A percentile compares a stretch with the other conserved stretches of the same genome.
Conservation (phyloP, 768 basidiomycete species). For the Xerocomellus intermedius region DNA sequence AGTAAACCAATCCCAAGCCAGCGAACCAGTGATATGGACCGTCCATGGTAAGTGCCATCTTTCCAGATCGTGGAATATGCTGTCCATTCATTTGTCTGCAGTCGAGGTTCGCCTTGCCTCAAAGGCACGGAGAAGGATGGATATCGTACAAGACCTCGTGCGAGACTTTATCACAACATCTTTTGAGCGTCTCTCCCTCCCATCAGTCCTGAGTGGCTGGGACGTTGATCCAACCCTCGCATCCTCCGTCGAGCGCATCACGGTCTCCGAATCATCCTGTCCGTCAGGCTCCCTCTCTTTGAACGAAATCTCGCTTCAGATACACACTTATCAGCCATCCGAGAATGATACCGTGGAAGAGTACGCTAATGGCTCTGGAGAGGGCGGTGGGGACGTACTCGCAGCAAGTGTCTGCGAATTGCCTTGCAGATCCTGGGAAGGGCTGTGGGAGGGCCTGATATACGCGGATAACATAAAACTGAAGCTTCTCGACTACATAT, state of each 20-base stretch:
- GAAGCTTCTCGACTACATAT: slow-evolving; percentile 89
- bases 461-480: slow-evolving; percentile 83
- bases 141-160: slow-evolving; percentile 68
- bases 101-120: slow-evolving; percentile 82
- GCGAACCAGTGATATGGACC: slow-evolving; percentile 47
- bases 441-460: slow-evolving; percentile 90
- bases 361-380: slow-evolving; percentile 58
- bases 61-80: not conserved
- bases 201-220: slow-evolving; percentile 78
- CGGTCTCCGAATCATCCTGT: slow-evolving; percentile 67
- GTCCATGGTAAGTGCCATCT: slow-evolving; percentile 54
- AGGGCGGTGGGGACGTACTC: slow-evolving; percentile 66
- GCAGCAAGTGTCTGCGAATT: slow-evolving; percentile 90
- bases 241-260: slow-evolving; percentile 73
- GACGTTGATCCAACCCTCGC: slow-evolving; percentile 68
- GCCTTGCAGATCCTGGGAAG: slow-evolving; percentile 81
- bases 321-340: slow-evolving; percentile 86
- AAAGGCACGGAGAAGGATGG: slow-evolving; percentile 69
- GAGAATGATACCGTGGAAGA: slow-evolving; percentile 71
- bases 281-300: slow-evolving; percentile 53
- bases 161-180: slow-evolving; percentile 52
- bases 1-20: not conserved
- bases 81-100: slow-evolving; percentile 28
- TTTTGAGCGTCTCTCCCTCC: slow-evolving; percentile 65
- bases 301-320: slow-evolving; percentile 62